Base-by-base conservation (phyloP, 768 basidiomycete genomes). In the Daedalea quercina region DNA sequence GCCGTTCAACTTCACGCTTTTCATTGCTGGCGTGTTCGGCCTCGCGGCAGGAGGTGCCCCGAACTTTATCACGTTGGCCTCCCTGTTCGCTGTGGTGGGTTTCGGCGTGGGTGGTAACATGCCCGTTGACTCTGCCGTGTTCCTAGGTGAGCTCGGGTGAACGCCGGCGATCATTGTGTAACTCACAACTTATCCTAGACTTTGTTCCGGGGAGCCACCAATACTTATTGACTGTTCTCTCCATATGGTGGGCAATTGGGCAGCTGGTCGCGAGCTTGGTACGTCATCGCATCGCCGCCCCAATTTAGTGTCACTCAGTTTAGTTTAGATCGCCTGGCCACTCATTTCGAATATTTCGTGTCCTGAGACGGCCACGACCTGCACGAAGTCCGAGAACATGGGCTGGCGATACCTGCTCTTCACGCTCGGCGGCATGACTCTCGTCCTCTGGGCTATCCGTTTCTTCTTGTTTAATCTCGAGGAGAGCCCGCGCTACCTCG, bases 371-470 rank as follows among this genome's bases (percentile, higher is more conserved):
- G 50, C 70, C 0, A 57, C 63, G 6, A 58, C 67, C 2, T 78
- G 78, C 54, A 53, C 69, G 34, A 72, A 68, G 45, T 62, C 69
- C 2, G 57, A 76, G 19, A 84, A 83, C 57, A 82, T 80, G 81
- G 81, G 82, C 22, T 84, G 82, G 82, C 70, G 82, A 25, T 82
- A 83, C 60, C 72, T 81, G 23, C 65, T 81, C 28, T 74, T 79
- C 61, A 70, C 72, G 0, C 73, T 81, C 35, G 79, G 81, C 2
- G 79, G 71, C 9, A 55, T 82, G 37, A 79, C 73, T 23, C 68
- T 84, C 34, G 53, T 80, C 49, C 64, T 81, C n/a, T 82, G 78
- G 73, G 68, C 61, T 11, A 53, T 78, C 56, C 77, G 81, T 37
- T 73, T 79, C 64, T 76, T 79, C 61, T 57, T 70, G 24, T 82